Evolutionary conservation across 768 basidiomycete species (phyloP).

Genomic region (Infundibulicybe gibba): DNA sequence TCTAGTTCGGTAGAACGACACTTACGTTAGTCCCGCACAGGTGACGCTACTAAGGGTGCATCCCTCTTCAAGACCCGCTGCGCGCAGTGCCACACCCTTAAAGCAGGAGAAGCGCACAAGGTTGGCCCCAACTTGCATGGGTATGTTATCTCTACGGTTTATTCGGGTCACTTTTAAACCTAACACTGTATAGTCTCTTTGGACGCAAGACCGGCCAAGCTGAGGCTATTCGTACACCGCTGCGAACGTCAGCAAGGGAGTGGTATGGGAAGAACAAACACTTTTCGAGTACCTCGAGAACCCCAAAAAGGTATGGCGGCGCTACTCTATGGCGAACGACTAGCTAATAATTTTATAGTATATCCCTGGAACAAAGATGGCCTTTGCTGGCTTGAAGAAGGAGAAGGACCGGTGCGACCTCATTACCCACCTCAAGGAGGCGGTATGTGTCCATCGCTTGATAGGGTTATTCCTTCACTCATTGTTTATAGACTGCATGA

Average conservation of each 20-base stretch:
- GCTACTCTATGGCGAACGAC: background rate
- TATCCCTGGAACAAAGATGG: constrained; percentile 98
- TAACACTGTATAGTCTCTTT: constrained; percentile 51
- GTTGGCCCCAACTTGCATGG: constrained; percentile 97
- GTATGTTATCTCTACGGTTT: constrained; percentile 35
- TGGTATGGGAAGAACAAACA: constrained; percentile 83
- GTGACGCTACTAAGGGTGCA: constrained; percentile 90
- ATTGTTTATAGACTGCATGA: background rate
- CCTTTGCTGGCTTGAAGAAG: constrained; percentile 98
- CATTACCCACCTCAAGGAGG: constrained; percentile 76
- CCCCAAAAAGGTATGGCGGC: constrained; percentile 81
- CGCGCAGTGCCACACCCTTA: constrained; percentile 91
- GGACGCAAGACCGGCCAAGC: constrained; percentile 86
- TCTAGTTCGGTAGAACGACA: constrained; percentile 40
- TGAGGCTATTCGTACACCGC: constrained; percentile 87
- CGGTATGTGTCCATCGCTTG: constrained; percentile 39
- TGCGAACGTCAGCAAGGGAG: constrained; percentile 93
- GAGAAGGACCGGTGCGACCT: constrained; percentile 96
- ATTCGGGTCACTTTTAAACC: background rate
- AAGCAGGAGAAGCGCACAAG: constrained; percentile 72
- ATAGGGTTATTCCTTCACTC: background rate
- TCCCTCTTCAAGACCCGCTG: constrained; percentile 95
- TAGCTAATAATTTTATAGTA: constrained; percentile 43
- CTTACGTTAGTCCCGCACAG: constrained; percentile 37
- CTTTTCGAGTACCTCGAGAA: constrained; percentile 95